phyloP scores from a whole-genome alignment of 2,329 filamentous ascomycete species.

The Trichoderma simmonsii region DNA sequence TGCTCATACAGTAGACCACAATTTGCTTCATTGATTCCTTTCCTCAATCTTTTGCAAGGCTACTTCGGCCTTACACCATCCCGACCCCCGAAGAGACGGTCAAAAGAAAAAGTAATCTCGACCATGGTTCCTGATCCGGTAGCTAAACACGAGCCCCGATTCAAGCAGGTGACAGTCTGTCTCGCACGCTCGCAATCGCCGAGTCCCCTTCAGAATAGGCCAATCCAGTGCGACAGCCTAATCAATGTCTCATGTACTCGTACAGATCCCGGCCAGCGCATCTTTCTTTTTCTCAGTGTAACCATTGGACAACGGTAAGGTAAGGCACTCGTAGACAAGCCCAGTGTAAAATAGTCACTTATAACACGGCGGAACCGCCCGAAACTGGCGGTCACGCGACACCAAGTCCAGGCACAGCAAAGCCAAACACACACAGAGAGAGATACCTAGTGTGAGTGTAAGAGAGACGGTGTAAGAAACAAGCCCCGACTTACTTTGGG shows the following conservation, averaged over 20 bases:
- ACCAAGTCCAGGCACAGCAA: not conserved
- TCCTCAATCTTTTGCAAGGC: not conserved
- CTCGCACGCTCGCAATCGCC: not conserved
- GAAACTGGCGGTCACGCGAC: not conserved
- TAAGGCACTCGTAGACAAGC: too few species aligned
- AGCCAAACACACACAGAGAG: not conserved
- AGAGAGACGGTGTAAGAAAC: not conserved
- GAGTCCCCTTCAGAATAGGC: not conserved
- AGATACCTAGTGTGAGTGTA: not conserved
- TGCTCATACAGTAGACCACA: too few species aligned
- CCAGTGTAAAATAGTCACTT: not conserved
- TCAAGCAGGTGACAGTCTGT: not conserved
- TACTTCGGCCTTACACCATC: not conserved
- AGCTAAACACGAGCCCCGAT: not conserved
- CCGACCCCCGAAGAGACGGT: not conserved
- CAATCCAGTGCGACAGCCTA: not conserved
- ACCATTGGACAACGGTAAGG: not conserved
- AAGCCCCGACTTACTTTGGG: not conserved
- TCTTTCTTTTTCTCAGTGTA: not conserved
- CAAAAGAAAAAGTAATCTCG: not conserved
- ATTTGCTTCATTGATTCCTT: not conserved
- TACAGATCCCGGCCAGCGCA: not conserved
- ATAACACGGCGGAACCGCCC: not conserved
- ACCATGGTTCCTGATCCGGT: not conserved
- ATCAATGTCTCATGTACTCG: not conserved